A percentile compares a stretch with the other conserved stretches of the same genome.
These are phyloP conservation scores for Helicocarpus griseus DNA, from an alignment of 2,329 filamentous ascomycete species.

Conservation along the genomic window DNA sequence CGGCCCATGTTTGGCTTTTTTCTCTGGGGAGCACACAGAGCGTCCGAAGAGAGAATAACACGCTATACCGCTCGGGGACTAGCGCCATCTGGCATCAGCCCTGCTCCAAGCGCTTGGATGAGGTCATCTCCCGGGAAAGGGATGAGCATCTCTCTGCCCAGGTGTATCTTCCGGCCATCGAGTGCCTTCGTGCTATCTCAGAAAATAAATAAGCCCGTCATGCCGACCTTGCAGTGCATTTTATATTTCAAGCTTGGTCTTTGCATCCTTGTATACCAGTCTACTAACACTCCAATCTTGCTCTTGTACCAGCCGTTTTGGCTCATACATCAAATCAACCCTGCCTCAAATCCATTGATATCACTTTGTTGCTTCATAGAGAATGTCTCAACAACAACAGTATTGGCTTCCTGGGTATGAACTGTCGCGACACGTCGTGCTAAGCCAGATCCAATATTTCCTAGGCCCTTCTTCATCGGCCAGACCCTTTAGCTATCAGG, in stretches of 20 bases:
- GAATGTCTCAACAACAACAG: constrained; percentile 31
- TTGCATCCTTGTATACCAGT: background rate
- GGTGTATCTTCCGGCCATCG: no score
- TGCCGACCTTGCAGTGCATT: background rate
- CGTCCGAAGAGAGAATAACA: background rate
- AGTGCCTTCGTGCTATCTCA: background rate
- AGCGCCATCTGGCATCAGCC: background rate
- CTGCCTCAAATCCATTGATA: constrained; percentile 5
- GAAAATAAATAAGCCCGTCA: background rate
- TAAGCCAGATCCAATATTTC: constrained; percentile 40
- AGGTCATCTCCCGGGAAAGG: no score
- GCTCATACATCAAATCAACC: background rate
- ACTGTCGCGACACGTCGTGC: constrained; percentile 40
- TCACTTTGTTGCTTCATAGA: background rate
- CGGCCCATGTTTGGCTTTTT: background rate
- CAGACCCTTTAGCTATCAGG: constrained; percentile 40
- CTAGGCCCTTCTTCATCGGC: constrained; percentile 38
- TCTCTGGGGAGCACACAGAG: background rate
- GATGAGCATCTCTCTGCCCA: no score
- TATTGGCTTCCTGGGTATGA: constrained; percentile 42
- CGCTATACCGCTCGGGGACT: background rate
- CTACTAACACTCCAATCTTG: background rate
- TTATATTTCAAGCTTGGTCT: background rate
- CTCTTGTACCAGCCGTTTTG: background rate
- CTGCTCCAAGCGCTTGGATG: background rate